Evolutionary conservation across 176 grass and related monocot genomes (phyloP), one percentile per base, ranked within the genome.

Genomic region (Carex cristatella): DNA sequence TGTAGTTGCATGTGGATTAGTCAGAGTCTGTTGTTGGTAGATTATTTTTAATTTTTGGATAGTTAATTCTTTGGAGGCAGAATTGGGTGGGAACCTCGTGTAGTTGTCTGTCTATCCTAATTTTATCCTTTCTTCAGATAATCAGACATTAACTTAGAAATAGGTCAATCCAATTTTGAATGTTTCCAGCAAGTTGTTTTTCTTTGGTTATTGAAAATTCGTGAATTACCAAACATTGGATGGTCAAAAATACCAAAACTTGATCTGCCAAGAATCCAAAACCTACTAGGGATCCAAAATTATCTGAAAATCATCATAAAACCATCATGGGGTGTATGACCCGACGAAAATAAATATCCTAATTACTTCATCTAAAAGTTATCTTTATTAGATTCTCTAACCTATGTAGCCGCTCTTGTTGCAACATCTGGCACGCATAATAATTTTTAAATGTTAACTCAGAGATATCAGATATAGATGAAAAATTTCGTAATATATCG

Each of bases 41-140:
- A 27, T 78, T 77, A 9, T 77, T 32, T 78, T 57, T 56, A 55
- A 3, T 78, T 78, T 78, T 78, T 78, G 49, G 73, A 56, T 78
- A 78, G 73, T 78, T 31, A 18, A 78, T 78, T 78, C 49, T 78
- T 78, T 78, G 73, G 73, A 78, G 51, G 73, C 28, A 78, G 73
- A 78, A 78, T 78, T 78, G 48, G 71, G 3, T 51, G 70, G 70
- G 44, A 77, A 56, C 23, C 23, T 55, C 33, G 51, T 78, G 73
- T 78, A 57, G 73, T 78, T 55, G 15, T 51, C 69, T 78, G 28
- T 78, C 49, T 78, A 51, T 57, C 73, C 51, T 78, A 31, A 78
- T 30, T 78, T 78, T 32, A 57, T 16, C 73, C 51, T 57, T 33
- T 72, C 15, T 48, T 78, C 27, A 78, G 28, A 57, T 9, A 30